Evolutionary conservation across 768 basidiomycete species (phyloP), one percentile per base, ranked within the genome.

Genomic region (Amanita pseudoporphyria): DNA sequence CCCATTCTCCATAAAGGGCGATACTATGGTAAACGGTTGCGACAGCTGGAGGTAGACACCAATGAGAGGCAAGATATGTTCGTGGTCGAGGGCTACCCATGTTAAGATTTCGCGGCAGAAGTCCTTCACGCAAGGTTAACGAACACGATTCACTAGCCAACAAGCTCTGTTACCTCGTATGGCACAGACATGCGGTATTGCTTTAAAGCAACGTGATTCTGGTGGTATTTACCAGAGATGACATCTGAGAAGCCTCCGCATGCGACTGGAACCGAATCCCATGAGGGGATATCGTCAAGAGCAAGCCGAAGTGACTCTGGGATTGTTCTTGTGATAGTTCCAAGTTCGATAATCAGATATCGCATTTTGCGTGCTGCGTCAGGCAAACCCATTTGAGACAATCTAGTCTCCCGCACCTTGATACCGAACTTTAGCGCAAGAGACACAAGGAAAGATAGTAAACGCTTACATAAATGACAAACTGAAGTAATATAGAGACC

Each of bases 61-160:
- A n/a, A 47, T 14, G n/a, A 47, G 26, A 5, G 46, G 46, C 12
- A 47, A 30, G 36, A 47, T 18, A 22, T 47, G 22, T 22, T 47
- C 16, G 10, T 47, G 46, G 12, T 32, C n/a, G 24, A 47, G 46
- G 4, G 46, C 21, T 4, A 12, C 3, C 46, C 46, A 47, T 12
- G 35, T 38, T 6, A 47, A n/a, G 13, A 32, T 22, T 26, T 47
- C 46, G 2, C 36, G 46, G 21, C 21, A 28, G 5, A 37, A 2
- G n/a, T 7, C 22, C 46, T 47, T 37, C 19, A 37, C 26, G 5
- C 9, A 38, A 22, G 9, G 35, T 36, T 24, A 33, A n/a, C 3
- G 14, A 26, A 21, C 26, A 9, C 7, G 5, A 18, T 12, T 4
- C 6, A 22, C 14, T 35, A 18, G 1, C n/a, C 18, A 2, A 6